Evolutionary conservation across 495 filamentous ascomycete species (phyloP).

Genomic region (Amniculicola lignicola): DNA sequence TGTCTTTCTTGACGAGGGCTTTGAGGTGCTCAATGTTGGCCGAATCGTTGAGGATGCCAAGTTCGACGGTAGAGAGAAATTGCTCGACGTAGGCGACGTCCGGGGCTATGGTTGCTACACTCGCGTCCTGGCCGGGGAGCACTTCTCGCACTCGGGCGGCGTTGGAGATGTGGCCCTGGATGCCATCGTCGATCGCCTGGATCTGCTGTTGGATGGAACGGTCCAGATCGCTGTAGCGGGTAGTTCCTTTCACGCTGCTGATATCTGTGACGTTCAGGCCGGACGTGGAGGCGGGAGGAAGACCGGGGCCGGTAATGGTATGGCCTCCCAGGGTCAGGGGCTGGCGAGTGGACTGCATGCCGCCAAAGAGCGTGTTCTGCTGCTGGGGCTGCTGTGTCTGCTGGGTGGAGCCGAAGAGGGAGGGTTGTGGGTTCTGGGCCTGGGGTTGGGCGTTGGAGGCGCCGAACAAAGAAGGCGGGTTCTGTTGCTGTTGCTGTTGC

Average conservation of each 20-base stretch:
- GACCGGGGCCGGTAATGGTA: slow-evolving; percentile 45
- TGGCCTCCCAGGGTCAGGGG: slow-evolving; percentile 13
- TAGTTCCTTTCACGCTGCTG: slow-evolving; percentile 73
- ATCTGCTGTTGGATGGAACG: slow-evolving; percentile 78
- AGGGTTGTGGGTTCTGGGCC: slow-evolving; percentile 21
- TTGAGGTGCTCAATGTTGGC: slow-evolving; percentile 65
- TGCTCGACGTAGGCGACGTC: slow-evolving; percentile 72
- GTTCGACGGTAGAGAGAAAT: slow-evolving; percentile 70
- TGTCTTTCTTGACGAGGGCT: slow-evolving; percentile 61
- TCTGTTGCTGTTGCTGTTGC: slow-evolving; percentile 23
- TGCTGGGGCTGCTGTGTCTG: slow-evolving; percentile 23
- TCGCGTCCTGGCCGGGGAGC: slow-evolving; percentile 61
- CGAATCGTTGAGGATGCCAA: slow-evolving; percentile 68
- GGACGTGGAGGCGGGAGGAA: slow-evolving; percentile 72
- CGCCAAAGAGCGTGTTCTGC: slow-evolving; percentile 9
- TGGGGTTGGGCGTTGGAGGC: slow-evolving; percentile 20
- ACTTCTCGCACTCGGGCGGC: slow-evolving; percentile 58
- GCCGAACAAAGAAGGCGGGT: slow-evolving; percentile 38
- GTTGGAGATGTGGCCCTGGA: slow-evolving; percentile 63
- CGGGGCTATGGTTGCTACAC: slow-evolving; percentile 62
- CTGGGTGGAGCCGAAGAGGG: slow-evolving; percentile 32
- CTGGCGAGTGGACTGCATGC: slow-evolving; percentile 19
- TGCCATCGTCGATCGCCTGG: slow-evolving; percentile 66
- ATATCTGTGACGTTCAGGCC: too few relatives aligned
- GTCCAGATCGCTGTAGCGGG: slow-evolving; percentile 83